Evolutionary conservation across 202 grass and related monocot species (phyloP).

Genomic region (Saccharum hybrid): DNA sequence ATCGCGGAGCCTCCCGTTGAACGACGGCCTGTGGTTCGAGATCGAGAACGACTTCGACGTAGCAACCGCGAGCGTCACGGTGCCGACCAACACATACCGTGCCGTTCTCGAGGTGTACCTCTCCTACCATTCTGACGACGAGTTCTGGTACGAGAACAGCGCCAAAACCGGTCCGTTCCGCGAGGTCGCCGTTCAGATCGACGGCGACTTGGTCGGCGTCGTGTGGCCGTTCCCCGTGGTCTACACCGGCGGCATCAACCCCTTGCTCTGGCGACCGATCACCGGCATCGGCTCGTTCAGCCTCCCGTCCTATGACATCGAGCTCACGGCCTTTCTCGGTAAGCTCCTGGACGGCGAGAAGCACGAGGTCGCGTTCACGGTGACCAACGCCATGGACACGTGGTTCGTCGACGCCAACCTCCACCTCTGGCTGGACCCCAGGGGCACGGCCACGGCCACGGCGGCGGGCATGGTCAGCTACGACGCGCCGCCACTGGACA

Average conservation of each 20-base stretch:
- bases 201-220: slow-evolving; percentile 62
- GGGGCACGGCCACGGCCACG: slow-evolving; percentile 28
- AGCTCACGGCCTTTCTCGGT: slow-evolving; percentile 71
- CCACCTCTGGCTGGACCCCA: slow-evolving; percentile 77
- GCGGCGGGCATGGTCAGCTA: slow-evolving; percentile 50
- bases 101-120: slow-evolving; percentile 73
- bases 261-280: slow-evolving; percentile 71
- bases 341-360: slow-evolving; percentile 56
- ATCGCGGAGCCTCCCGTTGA: slow-evolving; percentile 32
- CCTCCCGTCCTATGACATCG: slow-evolving; percentile 81
- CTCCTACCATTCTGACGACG: slow-evolving; percentile 62
- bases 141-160: slow-evolving; percentile 73
- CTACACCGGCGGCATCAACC: slow-evolving; percentile 66
- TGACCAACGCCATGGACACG: slow-evolving; percentile 56
- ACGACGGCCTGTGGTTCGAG: slow-evolving; percentile 66
- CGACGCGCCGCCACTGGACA: slow-evolving; percentile 52
- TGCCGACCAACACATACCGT: slow-evolving; percentile 66
- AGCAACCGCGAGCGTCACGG: slow-evolving; percentile 36
- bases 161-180: slow-evolving; percentile 59
- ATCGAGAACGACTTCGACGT: slow-evolving; percentile 45
- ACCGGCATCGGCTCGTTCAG: slow-evolving; percentile 67
- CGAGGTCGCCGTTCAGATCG: slow-evolving; percentile 60
- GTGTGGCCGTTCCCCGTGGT: slow-evolving; percentile 77
- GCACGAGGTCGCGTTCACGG: slow-evolving; percentile 62
- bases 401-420: slow-evolving; percentile 81